Evolutionary conservation across 495 filamentous ascomycete species (phyloP).

Genomic region (Rostrohypoxylon terebratum): DNA sequence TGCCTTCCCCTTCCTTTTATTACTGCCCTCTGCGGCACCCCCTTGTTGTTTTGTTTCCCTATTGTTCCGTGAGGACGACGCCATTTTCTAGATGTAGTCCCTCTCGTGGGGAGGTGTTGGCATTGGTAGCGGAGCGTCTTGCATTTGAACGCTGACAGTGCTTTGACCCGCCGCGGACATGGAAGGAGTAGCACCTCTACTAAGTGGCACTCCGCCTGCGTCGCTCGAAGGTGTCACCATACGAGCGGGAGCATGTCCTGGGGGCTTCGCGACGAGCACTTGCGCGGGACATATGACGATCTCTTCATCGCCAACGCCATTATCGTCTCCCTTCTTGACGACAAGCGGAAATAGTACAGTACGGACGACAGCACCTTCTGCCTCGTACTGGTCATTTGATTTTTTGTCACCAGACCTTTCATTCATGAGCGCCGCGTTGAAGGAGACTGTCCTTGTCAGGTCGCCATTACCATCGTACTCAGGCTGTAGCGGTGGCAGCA

Average conservation of each 20-base stretch:
- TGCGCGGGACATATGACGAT: slow-evolving; percentile 94
- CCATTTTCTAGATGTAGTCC: slow-evolving; percentile 39
- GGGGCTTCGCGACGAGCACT: slow-evolving; percentile 73
- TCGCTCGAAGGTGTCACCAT: slow-evolving; percentile 51
- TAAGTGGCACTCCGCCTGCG: slow-evolving; percentile 46
- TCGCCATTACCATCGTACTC: slow-evolving; percentile 95
- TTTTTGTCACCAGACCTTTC: slow-evolving; percentile 77
- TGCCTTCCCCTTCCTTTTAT: slow-evolving; percentile 16
- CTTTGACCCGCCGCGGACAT: slow-evolving; percentile 25
- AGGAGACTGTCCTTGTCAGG: slow-evolving; percentile 80
- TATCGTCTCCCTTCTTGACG: slow-evolving; percentile 91
- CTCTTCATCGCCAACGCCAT: slow-evolving; percentile 85
- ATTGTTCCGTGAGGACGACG: slow-evolving; percentile 2
- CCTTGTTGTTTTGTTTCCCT: background rate
- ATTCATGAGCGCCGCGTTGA: slow-evolving; percentile 93
- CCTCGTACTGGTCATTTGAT: slow-evolving; percentile 80
- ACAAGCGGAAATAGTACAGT: slow-evolving; percentile 94
- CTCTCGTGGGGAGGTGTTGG: slow-evolving; percentile 38
- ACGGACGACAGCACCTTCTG: slow-evolving; percentile 78
- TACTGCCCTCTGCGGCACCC: background rate
- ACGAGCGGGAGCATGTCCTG: slow-evolving; percentile 38
- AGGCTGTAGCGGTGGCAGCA: slow-evolving; percentile 94
- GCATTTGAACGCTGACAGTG: slow-evolving; percentile 43
- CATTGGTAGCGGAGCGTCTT: slow-evolving; percentile 44
- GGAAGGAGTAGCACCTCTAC: slow-evolving; percentile 46